Base-by-base conservation (phyloP, 306 rosid genomes). In the Trifolium dubium region DNA sequence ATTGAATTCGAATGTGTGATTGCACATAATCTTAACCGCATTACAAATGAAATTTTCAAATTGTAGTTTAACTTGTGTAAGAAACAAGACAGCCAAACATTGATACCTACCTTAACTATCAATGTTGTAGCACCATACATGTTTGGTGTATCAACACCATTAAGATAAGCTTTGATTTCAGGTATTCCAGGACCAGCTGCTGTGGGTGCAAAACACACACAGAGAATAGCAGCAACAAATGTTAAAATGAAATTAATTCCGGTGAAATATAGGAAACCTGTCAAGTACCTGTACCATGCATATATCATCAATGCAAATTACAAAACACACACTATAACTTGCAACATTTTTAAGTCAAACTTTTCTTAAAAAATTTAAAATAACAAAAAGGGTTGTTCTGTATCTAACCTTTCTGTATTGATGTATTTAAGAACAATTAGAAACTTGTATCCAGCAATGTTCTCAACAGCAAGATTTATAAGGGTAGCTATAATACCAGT, bases 131-230 rank as follows among this genome's bases (percentile, higher is more conserved):
- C 81, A 61, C 81, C 81, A 35, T 5, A 77, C 81, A 77, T 77
- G 64, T 77, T 69, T 5, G 81, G 81, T 31, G 81, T 77, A 37
- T 77, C 81, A 37, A 77, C 76, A 29, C 81, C 81, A 77, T 77
- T 77, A 37, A 77, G 81, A 77, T 77, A 77, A 77, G 81, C 81
- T 77, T 77, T 77, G 71, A 77, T 77, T 64, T 77, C 81, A 47
- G 81, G 81, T 49, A 77, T 77, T 61, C 81, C 81, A 61, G 81
- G 81, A 34, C 81, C 81, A 69, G 81, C 81, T 77, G 81, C 81
- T 28, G 81, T 77, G 46, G 81, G 81, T 69, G 81, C 81, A 77
- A 77, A 69, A 77, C 81, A 77, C 76, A 77, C 81, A 51, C 81
- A 77, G 8, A 77, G 71, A 60, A 77, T 32, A 49, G 81, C 64